Base-by-base conservation (phyloP, 1,284 basidiomycete genomes). In the Marasmius fiardii region DNA sequence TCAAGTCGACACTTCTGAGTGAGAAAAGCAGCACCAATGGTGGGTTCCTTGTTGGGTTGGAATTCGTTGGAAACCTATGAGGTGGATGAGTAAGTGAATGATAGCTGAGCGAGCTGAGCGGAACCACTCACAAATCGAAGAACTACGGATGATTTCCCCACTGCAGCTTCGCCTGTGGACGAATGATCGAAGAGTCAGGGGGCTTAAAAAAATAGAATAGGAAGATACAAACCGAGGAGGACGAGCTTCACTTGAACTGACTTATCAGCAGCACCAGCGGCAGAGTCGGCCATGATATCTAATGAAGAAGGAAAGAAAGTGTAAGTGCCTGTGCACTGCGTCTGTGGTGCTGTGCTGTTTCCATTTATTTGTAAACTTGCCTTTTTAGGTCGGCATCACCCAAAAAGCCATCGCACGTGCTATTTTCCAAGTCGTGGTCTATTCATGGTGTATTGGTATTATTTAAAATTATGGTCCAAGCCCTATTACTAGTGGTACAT, bases 121-220 rank as follows among this genome's bases (percentile, higher is more conserved):
- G 7, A 16, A 43, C 21, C n/a, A 82, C 88, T 68, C 71, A 98
- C 95, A 70, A 99, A 99, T 71, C 97, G 90, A 59, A 99, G 85
- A 39, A 99, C 97, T 57, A 99, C 88, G 24, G 95, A 98, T n/a
- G 95, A 98, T 79, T 99, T 99, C 61, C 97, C 97, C 54, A 99
- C 97, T 56, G 97, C 96, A 59, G 96, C 95, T 79, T 99, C 97
- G 64, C 96, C 93, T 96, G 68, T 41, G 56, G 18, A 53, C 31
- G 39, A n/a, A n/a, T n/a, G n/a, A n/a, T 31, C 20, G 28, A 18
- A 37, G 52, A 52, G 41, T 52, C 43, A 56, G 45, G 31, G 53
- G 34, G 48, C 51, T 51, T 28, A 52, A 52, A 18, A 31, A 31
- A 21, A n/a, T 18, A 20, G 21, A 50, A 28, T 31, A 20, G n/a